phyloP scores from a whole-genome alignment of 176 grass and related monocot genomes.

The Oryza meyeriana region DNA sequence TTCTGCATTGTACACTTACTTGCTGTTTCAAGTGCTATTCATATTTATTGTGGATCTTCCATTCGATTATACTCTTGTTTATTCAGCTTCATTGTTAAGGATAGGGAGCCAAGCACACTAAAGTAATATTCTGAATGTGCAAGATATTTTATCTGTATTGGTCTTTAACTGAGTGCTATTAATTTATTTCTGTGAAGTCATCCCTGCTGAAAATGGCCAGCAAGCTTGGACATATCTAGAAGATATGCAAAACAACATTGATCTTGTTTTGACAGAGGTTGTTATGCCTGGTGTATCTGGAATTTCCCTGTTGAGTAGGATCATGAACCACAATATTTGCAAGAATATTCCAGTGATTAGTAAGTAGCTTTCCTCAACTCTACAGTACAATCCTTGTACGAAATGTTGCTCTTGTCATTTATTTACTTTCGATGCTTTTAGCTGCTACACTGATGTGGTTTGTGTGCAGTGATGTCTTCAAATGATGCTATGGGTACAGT shows the following conservation, averaged over 20 bases:
- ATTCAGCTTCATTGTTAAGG: background rate
- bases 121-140: slow-evolving; percentile 9
- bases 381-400: background rate
- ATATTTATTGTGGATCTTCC: background rate
- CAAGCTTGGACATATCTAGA: slow-evolving; percentile 80
- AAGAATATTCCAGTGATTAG: slow-evolving; percentile 90
- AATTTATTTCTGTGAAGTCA: slow-evolving; percentile 50
- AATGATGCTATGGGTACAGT: slow-evolving; percentile 90
- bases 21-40: background rate
- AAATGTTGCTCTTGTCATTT: slow-evolving; percentile 9
- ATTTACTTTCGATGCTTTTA: slow-evolving; percentile 46
- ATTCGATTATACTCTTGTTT: background rate
- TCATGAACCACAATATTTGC: slow-evolving; percentile 71
- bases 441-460: slow-evolving; percentile 49
- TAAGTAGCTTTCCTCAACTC: slow-evolving; percentile 49
- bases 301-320: slow-evolving; percentile 62
- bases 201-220: slow-evolving; percentile 52
- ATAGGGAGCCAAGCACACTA: too few relatives aligned
- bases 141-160: background rate
- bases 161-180: background rate
- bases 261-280: slow-evolving; percentile 83
- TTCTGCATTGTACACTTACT: background rate
- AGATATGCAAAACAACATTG: slow-evolving; percentile 58
- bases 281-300: slow-evolving; percentile 57
- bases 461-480: slow-evolving; percentile 95